A percentile compares a stretch with the other conserved stretches of the same genome.
phyloP scores from a whole-genome alignment of 805 yeast species.

The Candida chauliodis region DNA sequence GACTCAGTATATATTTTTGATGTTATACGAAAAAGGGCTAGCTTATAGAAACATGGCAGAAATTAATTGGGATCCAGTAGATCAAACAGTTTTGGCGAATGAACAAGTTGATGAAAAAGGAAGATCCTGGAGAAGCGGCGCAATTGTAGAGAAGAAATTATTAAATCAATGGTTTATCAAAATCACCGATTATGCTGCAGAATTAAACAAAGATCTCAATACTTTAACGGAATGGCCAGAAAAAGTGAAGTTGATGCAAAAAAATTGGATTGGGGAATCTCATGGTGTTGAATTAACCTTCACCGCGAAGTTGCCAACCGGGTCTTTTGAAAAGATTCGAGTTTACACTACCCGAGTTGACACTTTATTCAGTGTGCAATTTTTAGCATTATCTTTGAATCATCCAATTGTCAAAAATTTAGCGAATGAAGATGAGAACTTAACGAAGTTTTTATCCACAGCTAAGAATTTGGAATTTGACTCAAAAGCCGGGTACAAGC shows the following conservation, averaged over 20 bases:
- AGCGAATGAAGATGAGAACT: conserved; percentile 33
- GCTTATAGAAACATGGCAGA: conserved; percentile 86
- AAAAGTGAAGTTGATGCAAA: conserved; percentile 86
- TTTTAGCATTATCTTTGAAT: conserved; percentile 68
- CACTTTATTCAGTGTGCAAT: conserved; percentile 80
- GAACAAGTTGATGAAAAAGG: conserved; percentile 95
- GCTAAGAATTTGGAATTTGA: conserved; percentile 36
- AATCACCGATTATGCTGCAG: conserved; percentile 77
- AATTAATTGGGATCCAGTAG: conserved; percentile 98
- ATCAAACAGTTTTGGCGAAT: conserved; percentile 87
- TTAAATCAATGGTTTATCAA: conserved; percentile 93
- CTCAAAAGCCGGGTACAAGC: conserved; percentile 52
- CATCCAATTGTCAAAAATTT: conserved; percentile 56
- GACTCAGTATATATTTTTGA: conserved; percentile 83
- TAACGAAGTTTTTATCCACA: conserved; percentile 50
- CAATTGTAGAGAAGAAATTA: conserved; percentile 76
- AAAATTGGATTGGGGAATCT: conserved; percentile 90
- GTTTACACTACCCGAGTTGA: conserved; percentile 90
- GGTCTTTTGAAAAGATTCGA: conserved; percentile 27
- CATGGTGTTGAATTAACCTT: conserved; percentile 72
- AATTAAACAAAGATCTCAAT: conserved; percentile 61
- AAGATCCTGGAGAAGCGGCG: conserved; percentile 96
- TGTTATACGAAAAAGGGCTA: conserved; percentile 68
- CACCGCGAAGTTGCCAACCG: conserved; percentile 15
- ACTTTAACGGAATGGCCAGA: conserved; percentile 76